Percentiles rank a stretch among this genome's conserved stretches.
These are phyloP conservation scores for Fragaria ananassa DNA, from an alignment of 306 rosid species.

Conservation along the genomic window DNA sequence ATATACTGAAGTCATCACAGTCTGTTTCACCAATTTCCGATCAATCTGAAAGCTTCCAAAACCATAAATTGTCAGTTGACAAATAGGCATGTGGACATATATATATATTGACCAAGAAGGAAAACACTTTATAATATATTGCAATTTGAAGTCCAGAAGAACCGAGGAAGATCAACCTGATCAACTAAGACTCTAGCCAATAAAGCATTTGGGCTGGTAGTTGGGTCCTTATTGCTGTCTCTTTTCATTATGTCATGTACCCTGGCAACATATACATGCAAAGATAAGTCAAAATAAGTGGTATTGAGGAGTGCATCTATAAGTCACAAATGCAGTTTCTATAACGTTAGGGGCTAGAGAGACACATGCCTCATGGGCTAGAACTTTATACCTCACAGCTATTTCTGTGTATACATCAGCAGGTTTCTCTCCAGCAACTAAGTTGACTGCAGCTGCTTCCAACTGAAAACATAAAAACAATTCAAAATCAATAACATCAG, in stretches of 20 bases:
- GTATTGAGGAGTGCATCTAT: not conserved
- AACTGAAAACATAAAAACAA: constrained; percentile 38
- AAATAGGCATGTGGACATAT: not conserved
- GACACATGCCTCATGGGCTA: not conserved
- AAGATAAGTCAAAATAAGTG: constrained; percentile 7
- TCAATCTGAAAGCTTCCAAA: constrained; percentile 66
- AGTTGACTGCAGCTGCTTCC: constrained; percentile 91
- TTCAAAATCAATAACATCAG: constrained; percentile 9
- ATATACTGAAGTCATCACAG: constrained; percentile 91
- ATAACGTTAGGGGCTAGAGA: not conserved
- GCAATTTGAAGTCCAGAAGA: constrained; percentile 14
- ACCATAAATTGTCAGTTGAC: constrained; percentile 10
- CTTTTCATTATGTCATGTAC: constrained; percentile 70
- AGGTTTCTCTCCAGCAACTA: constrained; percentile 71
- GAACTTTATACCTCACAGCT: constrained; percentile 54
- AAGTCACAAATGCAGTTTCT: not conserved
- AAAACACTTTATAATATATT: not conserved
- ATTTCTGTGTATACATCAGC: constrained; percentile 88
- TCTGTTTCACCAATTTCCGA: constrained; percentile 82
- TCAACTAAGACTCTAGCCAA: constrained; percentile 61
- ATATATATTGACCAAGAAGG: not conserved
- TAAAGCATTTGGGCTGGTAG: constrained; percentile 54
- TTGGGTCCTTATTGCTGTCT: constrained; percentile 68
- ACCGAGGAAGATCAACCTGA: constrained; percentile 49
- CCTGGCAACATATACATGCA: constrained; percentile 41